Conservation (phyloP, 495 filamentous ascomycete species). For the Parachaetomium inaequale region DNA sequence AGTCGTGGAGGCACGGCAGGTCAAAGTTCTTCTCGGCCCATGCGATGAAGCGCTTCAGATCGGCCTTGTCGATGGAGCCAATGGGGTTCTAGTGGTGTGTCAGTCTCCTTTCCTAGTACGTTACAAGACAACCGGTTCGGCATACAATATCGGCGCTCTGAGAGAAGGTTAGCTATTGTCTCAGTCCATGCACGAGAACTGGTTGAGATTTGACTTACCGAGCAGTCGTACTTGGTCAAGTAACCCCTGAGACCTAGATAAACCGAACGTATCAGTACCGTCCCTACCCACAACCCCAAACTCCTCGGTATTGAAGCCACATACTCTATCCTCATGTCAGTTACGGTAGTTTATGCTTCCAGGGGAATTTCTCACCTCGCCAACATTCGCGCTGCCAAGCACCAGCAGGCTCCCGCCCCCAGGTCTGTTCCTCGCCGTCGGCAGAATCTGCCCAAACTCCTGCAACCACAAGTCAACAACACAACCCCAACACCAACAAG, state of each 20-base stretch:
- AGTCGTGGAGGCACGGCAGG: constrained; percentile 71
- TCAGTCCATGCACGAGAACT: too few species aligned
- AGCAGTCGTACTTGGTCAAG: constrained; percentile 33
- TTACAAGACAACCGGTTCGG: constrained; percentile 36
- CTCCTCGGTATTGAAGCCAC: neutral
- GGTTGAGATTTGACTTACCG: constrained; percentile 3
- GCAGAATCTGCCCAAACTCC: constrained; percentile 36
- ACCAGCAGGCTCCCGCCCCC: constrained; percentile 41
- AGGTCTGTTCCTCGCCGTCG: constrained; percentile 49
- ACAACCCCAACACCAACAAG: neutral
- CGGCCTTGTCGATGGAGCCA: constrained; percentile 65
- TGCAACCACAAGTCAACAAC: constrained; percentile 7
- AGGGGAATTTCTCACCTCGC: constrained; percentile 19
- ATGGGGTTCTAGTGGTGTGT: constrained; percentile 58
- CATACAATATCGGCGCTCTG: constrained; percentile 26
- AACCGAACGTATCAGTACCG: neutral
- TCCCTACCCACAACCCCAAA: neutral
- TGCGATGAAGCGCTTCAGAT: constrained; percentile 73
- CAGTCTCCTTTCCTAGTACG: constrained; percentile 27
- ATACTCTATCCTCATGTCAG: constrained; percentile 34
- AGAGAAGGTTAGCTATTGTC: neutral
- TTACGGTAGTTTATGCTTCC: neutral
- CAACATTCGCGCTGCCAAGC: constrained; percentile 50
- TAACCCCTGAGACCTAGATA: constrained; percentile 57
- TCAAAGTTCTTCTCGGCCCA: constrained; percentile 60